phyloP scores from a whole-genome alignment of 2,329 filamentous ascomycete genomes.

The Fulvia fulva region DNA sequence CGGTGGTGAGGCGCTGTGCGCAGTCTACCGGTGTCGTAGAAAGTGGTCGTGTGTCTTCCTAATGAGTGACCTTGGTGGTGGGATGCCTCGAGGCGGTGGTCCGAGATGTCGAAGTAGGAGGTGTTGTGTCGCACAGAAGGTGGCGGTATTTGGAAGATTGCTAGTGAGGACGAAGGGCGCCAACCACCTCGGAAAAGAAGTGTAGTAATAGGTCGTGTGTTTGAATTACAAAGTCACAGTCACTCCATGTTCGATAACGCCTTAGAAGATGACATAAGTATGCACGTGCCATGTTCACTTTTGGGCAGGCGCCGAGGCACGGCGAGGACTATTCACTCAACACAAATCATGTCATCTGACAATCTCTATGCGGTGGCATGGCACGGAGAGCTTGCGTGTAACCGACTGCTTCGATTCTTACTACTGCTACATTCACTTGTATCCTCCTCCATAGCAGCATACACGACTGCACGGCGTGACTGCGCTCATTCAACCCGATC shows the following conservation, averaged over 20 bases:
- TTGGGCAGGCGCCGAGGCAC: background rate
- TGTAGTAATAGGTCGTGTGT: background rate
- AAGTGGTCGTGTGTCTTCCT: background rate
- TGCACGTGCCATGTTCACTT: background rate
- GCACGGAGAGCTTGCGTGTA: no score
- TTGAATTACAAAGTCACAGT: background rate
- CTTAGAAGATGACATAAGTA: background rate
- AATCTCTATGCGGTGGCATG: no score
- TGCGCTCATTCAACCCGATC: background rate
- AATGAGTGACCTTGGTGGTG: background rate
- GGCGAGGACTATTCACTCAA: no score
- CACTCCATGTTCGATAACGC: background rate
- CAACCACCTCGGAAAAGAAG: background rate
- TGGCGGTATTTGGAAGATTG: background rate
- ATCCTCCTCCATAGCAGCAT: background rate
- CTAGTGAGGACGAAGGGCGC: background rate
- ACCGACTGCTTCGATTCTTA: no score
- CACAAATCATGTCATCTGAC: no score
- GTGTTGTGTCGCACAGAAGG: background rate
- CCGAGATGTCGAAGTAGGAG: background rate
- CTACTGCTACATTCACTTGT: no score
- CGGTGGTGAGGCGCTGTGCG: constrained; percentile 8
- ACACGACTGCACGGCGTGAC: background rate
- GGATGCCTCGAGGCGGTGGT: background rate
- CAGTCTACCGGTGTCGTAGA: background rate